Evolutionary conservation across 345 rosid species (phyloP).

Genomic region (Boechera retrofracta): DNA sequence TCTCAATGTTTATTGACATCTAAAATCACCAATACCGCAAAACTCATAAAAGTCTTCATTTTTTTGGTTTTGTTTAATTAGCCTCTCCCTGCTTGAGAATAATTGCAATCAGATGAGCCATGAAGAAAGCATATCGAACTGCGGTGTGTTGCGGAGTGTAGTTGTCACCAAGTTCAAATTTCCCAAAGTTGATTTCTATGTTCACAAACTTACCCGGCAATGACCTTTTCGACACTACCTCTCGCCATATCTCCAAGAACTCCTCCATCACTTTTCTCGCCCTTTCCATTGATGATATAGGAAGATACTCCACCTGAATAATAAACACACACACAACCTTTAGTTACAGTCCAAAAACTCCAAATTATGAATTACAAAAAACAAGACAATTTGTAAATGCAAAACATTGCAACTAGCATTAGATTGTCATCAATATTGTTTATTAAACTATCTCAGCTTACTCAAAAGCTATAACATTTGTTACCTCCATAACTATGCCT

Average conservation of each 20-base stretch:
- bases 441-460: too few relatives aligned
- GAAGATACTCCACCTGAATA: slow-evolving; percentile 84
- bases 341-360: background rate
- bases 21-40: background rate
- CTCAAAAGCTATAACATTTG: too few relatives aligned
- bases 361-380: background rate
- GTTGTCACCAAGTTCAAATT: slow-evolving; percentile 68
- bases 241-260: slow-evolving; percentile 77
- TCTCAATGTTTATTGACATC: background rate
- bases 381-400: too few relatives aligned
- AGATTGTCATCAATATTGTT: too few relatives aligned
- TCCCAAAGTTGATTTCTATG: slow-evolving; percentile 62
- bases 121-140: slow-evolving; percentile 67
- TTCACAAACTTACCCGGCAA: slow-evolving; percentile 73
- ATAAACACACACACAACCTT: background rate
- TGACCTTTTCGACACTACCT: slow-evolving; percentile 66
- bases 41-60: background rate
- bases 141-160: slow-evolving; percentile 81
- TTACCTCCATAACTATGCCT: too few relatives aligned
- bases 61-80: background rate
- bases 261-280: slow-evolving; percentile 72
- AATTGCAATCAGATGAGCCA: slow-evolving; percentile 69
- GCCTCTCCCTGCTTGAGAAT: slow-evolving; percentile 41
- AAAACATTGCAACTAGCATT: too few relatives aligned
- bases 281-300: slow-evolving; percentile 75